A percentile compares a stretch with the other conserved stretches of the same genome.
These are phyloP conservation scores for Blepharisma undulans DNA, from an alignment of 169 alveolate genomes.

Conservation along the genomic window DNA sequence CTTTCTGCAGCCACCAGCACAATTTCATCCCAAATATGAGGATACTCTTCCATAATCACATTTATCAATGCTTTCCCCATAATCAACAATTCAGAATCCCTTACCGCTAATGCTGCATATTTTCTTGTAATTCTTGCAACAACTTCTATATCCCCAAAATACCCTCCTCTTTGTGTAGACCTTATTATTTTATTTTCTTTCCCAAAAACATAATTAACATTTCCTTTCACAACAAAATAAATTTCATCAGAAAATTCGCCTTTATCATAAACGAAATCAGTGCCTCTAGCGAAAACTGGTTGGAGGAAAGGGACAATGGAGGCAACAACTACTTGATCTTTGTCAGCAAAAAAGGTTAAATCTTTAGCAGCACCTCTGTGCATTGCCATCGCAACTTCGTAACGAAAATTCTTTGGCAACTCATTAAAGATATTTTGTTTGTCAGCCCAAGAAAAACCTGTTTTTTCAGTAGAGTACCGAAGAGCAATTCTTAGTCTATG, in stretches of 20 bases:
- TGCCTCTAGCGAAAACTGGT: constrained; percentile 49
- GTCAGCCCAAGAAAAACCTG: constrained; percentile 36
- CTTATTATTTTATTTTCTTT: constrained; percentile 12
- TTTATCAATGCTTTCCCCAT: constrained; percentile 40
- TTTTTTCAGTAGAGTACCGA: neutral
- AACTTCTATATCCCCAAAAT: constrained; percentile 66
- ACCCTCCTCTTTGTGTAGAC: constrained; percentile 45
- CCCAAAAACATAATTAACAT: constrained; percentile 45
- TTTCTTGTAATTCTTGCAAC: constrained; percentile 14
- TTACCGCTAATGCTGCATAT: constrained; percentile 40
- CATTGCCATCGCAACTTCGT: constrained; percentile 60
- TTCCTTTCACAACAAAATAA: constrained; percentile 72
- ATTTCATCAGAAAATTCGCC: constrained; percentile 72
- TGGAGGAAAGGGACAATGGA: constrained; percentile 57
- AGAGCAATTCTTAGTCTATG: neutral
- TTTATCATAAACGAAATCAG: constrained; percentile 62
- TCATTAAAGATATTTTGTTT: constrained; percentile 51
- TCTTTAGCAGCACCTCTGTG: constrained; percentile 57
- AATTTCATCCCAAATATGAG: constrained; percentile 49
- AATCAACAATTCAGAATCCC: constrained; percentile 44
- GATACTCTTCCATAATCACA: constrained; percentile 45
- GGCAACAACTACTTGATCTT: constrained; percentile 62
- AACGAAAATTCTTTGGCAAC: constrained; percentile 65
- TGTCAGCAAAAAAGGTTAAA: constrained; percentile 56
- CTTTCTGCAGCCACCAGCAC: constrained; percentile 46